Conservation (phyloP, 169 alveolate genomes). For the Cryptosporidium parvum region DNA sequence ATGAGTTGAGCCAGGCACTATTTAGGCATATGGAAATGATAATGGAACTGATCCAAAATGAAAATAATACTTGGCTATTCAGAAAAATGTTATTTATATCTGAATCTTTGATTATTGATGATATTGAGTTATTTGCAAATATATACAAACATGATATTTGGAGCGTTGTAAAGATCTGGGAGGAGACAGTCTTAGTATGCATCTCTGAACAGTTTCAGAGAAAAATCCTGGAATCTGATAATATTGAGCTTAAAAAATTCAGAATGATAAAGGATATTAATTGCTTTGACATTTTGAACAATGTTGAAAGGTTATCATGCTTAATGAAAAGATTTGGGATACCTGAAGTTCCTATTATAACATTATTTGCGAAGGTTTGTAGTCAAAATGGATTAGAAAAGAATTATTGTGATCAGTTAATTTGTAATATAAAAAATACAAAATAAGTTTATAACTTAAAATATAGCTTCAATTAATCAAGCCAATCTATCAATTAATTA, state of each 20-base stretch:
- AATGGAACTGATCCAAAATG: conserved; percentile 26
- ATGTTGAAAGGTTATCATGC: conserved; percentile 11
- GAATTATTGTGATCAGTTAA: conserved; percentile 50
- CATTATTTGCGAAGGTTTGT: conserved; percentile 59
- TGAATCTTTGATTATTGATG: conserved; percentile 28
- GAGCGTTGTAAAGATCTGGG: conserved; percentile 67
- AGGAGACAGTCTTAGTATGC: conserved; percentile 47
- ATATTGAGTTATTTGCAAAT: conserved; percentile 5
- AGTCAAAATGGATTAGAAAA: conserved; percentile 63
- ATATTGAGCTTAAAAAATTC: conserved; percentile 46
- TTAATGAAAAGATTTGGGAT: conserved; percentile 70
- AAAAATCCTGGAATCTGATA: conserved; percentile 30
- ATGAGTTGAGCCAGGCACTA: neutral
- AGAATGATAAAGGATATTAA: conserved; percentile 14
- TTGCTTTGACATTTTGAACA: neutral
- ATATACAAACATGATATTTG: conserved; percentile 60
- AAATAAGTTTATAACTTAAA: neutral
- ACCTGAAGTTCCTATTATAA: conserved; percentile 65
- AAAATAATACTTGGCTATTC: conserved; percentile 31
- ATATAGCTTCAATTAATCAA: neutral
- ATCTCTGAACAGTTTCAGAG: conserved; percentile 52
- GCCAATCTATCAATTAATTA: neutral
- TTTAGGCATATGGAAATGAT: conserved; percentile 8
- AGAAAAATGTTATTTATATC: conserved; percentile 51
- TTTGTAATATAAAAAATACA: conserved; percentile 22